Evolutionary conservation across 768 basidiomycete genomes (phyloP).

Genomic region (Leccinellum rugosiceps): DNA sequence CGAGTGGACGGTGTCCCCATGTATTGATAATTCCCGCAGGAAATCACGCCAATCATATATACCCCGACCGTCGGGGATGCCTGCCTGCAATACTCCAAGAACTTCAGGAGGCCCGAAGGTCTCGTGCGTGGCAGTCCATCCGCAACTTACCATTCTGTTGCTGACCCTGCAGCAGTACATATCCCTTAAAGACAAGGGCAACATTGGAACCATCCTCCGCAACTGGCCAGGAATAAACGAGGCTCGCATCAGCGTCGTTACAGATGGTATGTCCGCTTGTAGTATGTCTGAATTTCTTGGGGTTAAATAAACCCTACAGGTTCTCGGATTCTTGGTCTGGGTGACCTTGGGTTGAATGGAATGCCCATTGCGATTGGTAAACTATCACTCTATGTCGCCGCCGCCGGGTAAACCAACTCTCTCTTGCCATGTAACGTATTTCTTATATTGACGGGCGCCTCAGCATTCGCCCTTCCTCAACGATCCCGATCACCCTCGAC

Average conservation of each 20-base stretch:
- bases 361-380: conserved; percentile 94
- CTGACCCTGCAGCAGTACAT: conserved; percentile 50
- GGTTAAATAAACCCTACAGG: conserved; percentile 37
- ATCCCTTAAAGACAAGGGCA: conserved; percentile 81
- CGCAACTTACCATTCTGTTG: neutral
- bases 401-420: conserved; percentile 63
- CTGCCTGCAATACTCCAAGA: conserved; percentile 78
- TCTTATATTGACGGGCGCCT: conserved; percentile 1
- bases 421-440: neutral
- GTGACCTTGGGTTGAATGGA: conserved; percentile 78
- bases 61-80: conserved; percentile 93
- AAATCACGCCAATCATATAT: conserved; percentile 77
- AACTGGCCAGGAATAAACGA: conserved; percentile 73
- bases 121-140: conserved; percentile 41
- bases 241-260: conserved; percentile 89
- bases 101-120: conserved; percentile 72
- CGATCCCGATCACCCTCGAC: conserved; percentile 82
- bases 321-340: conserved; percentile 86
- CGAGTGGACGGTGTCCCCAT: neutral
- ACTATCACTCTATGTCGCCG: conserved; percentile 84
- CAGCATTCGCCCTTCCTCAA: conserved; percentile 74
- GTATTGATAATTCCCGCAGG: conserved; percentile 28
- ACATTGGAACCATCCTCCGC: conserved; percentile 62
- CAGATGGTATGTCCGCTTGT: conserved; percentile 59
- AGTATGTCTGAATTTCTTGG: neutral